These are phyloP conservation scores for Lecanicillium sp. DNA, from an alignment of 2,329 filamentous ascomycete genomes.

Conservation along the genomic window DNA sequence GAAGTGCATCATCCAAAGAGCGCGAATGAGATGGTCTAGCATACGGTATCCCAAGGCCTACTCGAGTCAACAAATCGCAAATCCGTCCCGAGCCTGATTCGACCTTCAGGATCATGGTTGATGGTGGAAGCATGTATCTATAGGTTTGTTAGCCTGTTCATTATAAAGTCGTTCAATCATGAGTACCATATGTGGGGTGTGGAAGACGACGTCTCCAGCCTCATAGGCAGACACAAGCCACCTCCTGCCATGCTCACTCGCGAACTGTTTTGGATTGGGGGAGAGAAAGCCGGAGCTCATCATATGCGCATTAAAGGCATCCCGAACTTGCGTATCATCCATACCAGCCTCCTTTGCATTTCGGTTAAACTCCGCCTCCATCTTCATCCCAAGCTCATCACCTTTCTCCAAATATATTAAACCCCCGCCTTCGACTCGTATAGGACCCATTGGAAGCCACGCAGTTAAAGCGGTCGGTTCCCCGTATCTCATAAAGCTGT, in stretches of 20 bases:
- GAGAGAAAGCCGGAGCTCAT: constrained; percentile 33
- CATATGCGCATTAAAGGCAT: constrained; percentile 53
- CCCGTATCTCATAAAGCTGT: constrained; percentile 48
- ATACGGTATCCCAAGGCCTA: constrained; percentile 40
- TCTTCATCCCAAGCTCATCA: constrained; percentile 33
- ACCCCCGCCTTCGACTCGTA: constrained; percentile 46
- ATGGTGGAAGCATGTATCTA: constrained; percentile 51
- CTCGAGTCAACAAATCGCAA: constrained; percentile 46
- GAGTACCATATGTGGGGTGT: constrained; percentile 26
- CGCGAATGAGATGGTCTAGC: constrained; percentile 8
- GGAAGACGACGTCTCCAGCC: constrained; percentile 32
- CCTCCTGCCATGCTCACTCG: constrained; percentile 15
- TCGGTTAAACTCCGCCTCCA: constrained; percentile 40
- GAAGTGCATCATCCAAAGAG: constrained; percentile 5
- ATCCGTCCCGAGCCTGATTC: constrained; percentile 49
- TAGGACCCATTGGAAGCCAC: constrained; percentile 49
- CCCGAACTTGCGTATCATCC: constrained; percentile 40
- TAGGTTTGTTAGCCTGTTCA: not conserved
- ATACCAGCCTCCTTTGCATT: constrained; percentile 41
- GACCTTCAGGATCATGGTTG: constrained; percentile 42
- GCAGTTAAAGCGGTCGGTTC: constrained; percentile 47
- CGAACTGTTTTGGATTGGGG: constrained; percentile 24
- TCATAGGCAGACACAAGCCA: constrained; percentile 31
- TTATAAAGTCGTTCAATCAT: constrained; percentile 2
- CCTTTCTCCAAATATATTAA: constrained; percentile 51